A percentile compares a stretch with the other conserved stretches of the same genome.
phyloP scores from a whole-genome alignment of 345 rosid species.

The Garcia nutans region DNA sequence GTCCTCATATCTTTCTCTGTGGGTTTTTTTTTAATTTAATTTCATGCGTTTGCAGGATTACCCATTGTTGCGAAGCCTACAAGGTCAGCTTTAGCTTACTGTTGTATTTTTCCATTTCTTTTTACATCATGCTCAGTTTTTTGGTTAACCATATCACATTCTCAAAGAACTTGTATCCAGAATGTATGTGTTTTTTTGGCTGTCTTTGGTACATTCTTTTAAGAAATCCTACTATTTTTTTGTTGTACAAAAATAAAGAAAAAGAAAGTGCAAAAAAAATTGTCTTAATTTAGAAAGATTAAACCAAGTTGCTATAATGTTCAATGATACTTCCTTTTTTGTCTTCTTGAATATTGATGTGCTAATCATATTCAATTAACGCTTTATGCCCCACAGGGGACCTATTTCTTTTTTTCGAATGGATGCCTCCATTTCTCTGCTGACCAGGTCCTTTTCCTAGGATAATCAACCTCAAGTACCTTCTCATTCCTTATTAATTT shows the following conservation, averaged over 20 bases:
- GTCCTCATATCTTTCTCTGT: neutral
- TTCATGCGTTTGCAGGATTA: constrained; percentile 22
- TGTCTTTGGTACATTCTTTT: no score
- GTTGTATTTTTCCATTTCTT: neutral
- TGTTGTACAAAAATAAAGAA: neutral
- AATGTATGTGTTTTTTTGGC: neutral
- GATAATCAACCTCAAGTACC: neutral
- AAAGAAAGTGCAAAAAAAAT: neutral
- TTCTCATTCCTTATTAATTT: neutral
- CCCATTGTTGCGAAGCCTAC: constrained; percentile 12
- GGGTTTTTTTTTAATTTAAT: neutral
- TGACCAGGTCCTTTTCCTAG: constrained; percentile 28
- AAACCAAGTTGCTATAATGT: neutral
- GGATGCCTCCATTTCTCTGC: constrained; percentile 11
- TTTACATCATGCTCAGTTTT: neutral
- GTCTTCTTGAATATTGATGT: neutral
- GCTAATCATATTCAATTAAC: neutral
- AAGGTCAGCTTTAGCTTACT: constrained; percentile 21
- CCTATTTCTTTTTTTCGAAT: constrained; percentile 14
- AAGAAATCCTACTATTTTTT: neutral
- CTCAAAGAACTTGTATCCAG: neutral
- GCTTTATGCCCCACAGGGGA: constrained; percentile 18
- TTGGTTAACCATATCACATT: neutral
- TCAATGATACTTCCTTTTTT: neutral
- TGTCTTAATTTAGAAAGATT: neutral